Conservation (phyloP, 2,329 filamentous ascomycete species). For the Diplodia seriata region DNA sequence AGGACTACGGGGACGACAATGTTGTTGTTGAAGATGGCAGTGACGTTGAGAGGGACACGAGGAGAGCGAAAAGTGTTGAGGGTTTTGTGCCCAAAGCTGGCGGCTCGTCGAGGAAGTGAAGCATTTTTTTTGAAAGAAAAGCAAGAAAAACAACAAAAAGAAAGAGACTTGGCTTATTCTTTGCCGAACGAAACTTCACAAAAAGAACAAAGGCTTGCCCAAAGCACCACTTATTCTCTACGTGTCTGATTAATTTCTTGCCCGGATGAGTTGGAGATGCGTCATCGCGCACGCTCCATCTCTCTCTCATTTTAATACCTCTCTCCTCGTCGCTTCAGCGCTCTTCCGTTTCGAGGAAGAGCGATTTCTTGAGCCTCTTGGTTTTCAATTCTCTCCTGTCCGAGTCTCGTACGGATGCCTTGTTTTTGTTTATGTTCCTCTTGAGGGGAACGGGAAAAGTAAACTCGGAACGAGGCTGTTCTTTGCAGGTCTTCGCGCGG, state of each 20-base stretch:
- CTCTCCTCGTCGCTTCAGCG: neutral
- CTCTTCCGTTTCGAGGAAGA: slow-evolving; percentile 26
- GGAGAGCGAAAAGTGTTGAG: slow-evolving; percentile 28
- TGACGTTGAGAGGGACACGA: slow-evolving; percentile 45
- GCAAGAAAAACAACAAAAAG: slow-evolving; percentile 1
- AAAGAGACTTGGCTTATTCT: slow-evolving; percentile 6
- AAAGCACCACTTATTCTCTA: neutral
- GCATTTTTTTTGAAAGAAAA: slow-evolving; percentile 3
- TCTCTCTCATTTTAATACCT: slow-evolving; percentile 16
- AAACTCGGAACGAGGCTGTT: neutral
- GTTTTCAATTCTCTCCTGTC: neutral
- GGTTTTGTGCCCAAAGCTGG: slow-evolving; percentile 25
- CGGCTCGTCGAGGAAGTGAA: slow-evolving; percentile 23
- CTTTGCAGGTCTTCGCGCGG: neutral
- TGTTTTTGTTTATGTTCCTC: slow-evolving; percentile 4
- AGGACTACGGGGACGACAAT: slow-evolving; percentile 45
- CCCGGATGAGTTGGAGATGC: slow-evolving; percentile 13
- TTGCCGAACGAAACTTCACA: slow-evolving; percentile 9
- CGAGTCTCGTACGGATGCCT: slow-evolving; percentile 11
- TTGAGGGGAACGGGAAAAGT: neutral
- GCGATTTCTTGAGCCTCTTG: slow-evolving; percentile 11
- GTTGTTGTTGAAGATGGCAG: slow-evolving; percentile 50
- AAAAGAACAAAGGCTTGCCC: slow-evolving; percentile 9
- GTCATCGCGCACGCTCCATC: neutral
- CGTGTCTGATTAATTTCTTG: slow-evolving; percentile 23